Percentiles rank a stretch among this genome's conserved stretches.
phyloP scores from a whole-genome alignment of 2,329 filamentous ascomycete genomes.

The Elsinoe necatrix region DNA sequence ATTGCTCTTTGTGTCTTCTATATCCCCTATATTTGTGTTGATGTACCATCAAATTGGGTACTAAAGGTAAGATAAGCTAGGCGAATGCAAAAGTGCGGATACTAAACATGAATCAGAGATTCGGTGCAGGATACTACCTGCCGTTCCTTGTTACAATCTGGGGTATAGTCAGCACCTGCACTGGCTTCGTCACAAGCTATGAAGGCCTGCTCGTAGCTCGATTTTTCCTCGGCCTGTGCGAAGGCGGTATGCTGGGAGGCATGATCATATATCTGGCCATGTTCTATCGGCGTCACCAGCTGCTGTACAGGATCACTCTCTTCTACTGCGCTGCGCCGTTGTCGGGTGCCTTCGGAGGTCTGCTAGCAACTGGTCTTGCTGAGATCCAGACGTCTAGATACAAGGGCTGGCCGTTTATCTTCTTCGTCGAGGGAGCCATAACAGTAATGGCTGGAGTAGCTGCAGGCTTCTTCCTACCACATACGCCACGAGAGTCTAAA shows the following conservation, averaged over 20 bases:
- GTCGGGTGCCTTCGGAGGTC: conserved; percentile 35
- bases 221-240: conserved; percentile 35
- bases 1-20: conserved; percentile 39
- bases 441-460: conserved; percentile 46
- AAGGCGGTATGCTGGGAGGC: conserved; percentile 32
- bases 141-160: conserved; percentile 33
- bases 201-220: conserved; percentile 34
- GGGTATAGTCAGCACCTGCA: conserved; percentile 34
- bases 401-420: conserved; percentile 33
- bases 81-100: background rate
- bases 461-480: conserved; percentile 48
- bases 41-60: conserved; percentile 32
- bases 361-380: conserved; percentile 36
- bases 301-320: conserved; percentile 35
- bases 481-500: conserved; percentile 42
- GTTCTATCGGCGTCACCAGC: conserved; percentile 35
- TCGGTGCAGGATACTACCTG: conserved; percentile 35
- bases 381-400: conserved; percentile 33
- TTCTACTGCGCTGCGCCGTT: conserved; percentile 32
- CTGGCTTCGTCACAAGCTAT: conserved; percentile 36
- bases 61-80: conserved; percentile 30
- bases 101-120: conserved; percentile 23
- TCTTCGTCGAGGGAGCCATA: conserved; percentile 48
- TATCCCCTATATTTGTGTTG: conserved; percentile 33
- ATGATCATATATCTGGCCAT: conserved; percentile 35